Base-by-base conservation (phyloP, 2,329 filamentous ascomycete species). In the Arthrinium puccinioides region DNA sequence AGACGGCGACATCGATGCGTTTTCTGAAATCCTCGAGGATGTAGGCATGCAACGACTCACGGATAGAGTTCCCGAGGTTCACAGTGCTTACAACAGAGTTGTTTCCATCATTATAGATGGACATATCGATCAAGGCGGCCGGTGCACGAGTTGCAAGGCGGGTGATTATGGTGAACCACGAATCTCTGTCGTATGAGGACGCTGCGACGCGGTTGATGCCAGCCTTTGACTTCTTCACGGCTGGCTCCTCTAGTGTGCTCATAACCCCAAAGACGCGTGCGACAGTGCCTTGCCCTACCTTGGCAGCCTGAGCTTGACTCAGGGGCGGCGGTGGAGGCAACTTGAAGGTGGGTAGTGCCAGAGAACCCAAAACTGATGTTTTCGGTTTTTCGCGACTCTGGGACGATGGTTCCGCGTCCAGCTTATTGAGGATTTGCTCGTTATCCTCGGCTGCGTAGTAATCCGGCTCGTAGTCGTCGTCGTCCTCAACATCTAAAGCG, bases 401-500 rank as follows among this genome's bases (percentile, higher is more conserved):
- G 31, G 74, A 71, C 4, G 77, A 65, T n/a, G 81, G 72, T 5
- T 80, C 70, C 43, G 76, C 76, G 53, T 90, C 85, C 11, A 87
- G 69, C 54, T 85, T 85, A 59, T 90, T 86, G 33, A 83, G 62
- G 21, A 87, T 80, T 53, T 90, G 84, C 51, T 88, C 84, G 1
- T 77, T 77, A 46, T 87, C 80, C 57, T 94, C 87, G 24, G 79
- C 77, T 8, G 83, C 74, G 41, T 82, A 79, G 48, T 87, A 88
- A 53, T 94, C 85, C 0, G 90, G 89, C 52, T 96, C 90, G 53
- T 96, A 96, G 50, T 95, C 87, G 46, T 94, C 87, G 15, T 95
- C 89, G 28, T 94, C 80, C 6, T 84, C 79, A 4, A 85, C 79
- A 19, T 74, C 77, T 3, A 82, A 57, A 1, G 74, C 74, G 11